Conservation (phyloP, 768 basidiomycete species). For the Suillus ampliporus region DNA sequence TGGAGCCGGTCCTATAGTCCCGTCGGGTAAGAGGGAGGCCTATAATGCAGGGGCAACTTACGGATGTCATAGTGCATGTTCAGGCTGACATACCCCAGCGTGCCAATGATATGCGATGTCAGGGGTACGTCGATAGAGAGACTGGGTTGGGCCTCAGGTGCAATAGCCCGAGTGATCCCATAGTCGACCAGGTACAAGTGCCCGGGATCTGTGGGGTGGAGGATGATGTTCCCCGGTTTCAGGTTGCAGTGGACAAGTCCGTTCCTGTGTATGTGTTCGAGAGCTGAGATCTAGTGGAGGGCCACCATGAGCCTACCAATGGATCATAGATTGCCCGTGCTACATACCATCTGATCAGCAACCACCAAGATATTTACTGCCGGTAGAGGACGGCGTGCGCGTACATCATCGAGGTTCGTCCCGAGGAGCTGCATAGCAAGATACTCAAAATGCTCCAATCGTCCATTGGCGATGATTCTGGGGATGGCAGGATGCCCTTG, state of each 20-base stretch:
- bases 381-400: neutral
- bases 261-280: neutral
- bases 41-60: neutral
- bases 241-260: neutral
- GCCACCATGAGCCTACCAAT: neutral
- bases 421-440: conserved; percentile 30
- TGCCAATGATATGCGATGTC: neutral
- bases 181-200: neutral
- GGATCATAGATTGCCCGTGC: neutral
- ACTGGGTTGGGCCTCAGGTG: neutral
- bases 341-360: neutral
- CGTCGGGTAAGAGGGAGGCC: neutral
- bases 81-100: neutral
- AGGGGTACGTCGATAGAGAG: neutral
- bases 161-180: neutral
- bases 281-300: neutral
- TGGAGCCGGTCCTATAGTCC: neutral
- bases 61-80: neutral
- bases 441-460: conserved; percentile 42
- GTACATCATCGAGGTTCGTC: conserved; percentile 18
- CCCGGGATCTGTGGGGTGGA: neutral
- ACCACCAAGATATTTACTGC: neutral
- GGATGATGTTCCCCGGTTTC: neutral
- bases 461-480: conserved; percentile 36
- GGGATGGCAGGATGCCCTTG: conserved; percentile 40